Evolutionary conservation across 306 rosid genomes (phyloP), one percentile per base, ranked within the genome.

Genomic region (Cajanus cajan): DNA sequence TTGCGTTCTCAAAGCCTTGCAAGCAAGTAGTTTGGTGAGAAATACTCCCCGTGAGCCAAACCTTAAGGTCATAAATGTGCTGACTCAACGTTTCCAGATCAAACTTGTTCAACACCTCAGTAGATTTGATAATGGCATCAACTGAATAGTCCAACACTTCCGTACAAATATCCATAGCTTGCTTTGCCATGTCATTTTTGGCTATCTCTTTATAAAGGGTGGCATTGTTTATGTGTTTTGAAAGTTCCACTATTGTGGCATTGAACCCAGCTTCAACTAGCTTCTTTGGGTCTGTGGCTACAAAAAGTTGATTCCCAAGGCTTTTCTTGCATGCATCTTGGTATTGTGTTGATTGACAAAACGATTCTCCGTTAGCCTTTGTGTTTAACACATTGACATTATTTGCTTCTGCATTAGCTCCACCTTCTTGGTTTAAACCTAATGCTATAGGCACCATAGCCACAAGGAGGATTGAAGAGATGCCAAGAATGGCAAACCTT

Each of bases 1-100:
- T 83, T 0, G 87, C 54, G 77, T 86, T 80, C 19, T 86, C 78
- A 24, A 94, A 92, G 0, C 92, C 97, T 4, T 87, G 88, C 57
- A 92, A 47, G 59, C 97, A 94, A 1, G 96, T 89, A 2, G 83
- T 82, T 45, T 88, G 89, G 75, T 86, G 90, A 0, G 94, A 80
- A 6, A 94, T 52, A 0, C 96, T 76, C 0, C 80, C 96, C 0
- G 89, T 79, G 6, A 94, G 73, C 98, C 97, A 94, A 6, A 88
- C 77, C 58, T 90, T 86, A 10, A 94, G 88, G 47, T 90, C 92
- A 19, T 71, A 89, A 0, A 80, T 69, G 51, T 76, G 83, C 0
- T 82, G 85, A 8, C 50, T 48, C 0, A 94, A 0, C 59, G 86
- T 88, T 45, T 1, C 3, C 0, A 82, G 0, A 0, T 92, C 94